Conservation (phyloP, 2,329 filamentous ascomycete genomes). For the Neonectria coccinea region DNA sequence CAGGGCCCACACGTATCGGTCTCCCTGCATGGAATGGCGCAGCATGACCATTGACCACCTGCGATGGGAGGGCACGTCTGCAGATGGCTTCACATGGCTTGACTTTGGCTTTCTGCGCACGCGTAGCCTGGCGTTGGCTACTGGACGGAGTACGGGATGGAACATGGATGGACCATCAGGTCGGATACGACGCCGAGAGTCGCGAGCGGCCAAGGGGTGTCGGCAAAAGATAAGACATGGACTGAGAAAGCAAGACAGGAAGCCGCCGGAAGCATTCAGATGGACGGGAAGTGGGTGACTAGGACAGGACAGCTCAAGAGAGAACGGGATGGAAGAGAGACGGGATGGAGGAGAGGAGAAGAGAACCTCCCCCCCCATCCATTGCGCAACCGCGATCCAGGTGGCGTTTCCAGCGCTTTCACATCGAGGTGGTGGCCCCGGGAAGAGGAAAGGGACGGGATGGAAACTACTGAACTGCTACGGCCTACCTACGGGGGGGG, state of each 20-base stretch:
- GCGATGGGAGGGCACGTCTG: constrained; percentile 22
- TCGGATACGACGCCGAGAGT: not conserved
- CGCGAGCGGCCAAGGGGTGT: not conserved
- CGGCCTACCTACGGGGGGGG: not conserved
- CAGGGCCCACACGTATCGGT: constrained; percentile 27
- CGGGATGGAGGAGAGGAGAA: not conserved
- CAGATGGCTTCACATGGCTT: constrained; percentile 2
- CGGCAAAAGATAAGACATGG: constrained; percentile 8
- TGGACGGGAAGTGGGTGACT: not conserved
- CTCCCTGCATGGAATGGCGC: constrained; percentile 41
- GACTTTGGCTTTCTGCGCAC: not conserved
- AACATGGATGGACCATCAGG: not conserved
- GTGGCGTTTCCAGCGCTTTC: constrained; percentile 29
- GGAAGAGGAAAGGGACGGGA: no score
- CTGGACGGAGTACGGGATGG: not conserved
- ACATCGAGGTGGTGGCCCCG: not conserved
- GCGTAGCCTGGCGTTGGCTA: not conserved
- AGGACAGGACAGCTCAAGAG: not conserved
- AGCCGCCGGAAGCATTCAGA: constrained; percentile 23
- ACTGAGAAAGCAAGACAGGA: constrained; percentile 9
- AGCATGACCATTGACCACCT: constrained; percentile 24
- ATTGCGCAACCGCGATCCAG: constrained; percentile 35
- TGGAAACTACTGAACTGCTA: not conserved
- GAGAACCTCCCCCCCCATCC: not conserved
- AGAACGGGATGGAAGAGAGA: not conserved